These are phyloP conservation scores for Penicillium sp. DNA, from an alignment of 2,329 filamentous ascomycete species.

Conservation along the genomic window DNA sequence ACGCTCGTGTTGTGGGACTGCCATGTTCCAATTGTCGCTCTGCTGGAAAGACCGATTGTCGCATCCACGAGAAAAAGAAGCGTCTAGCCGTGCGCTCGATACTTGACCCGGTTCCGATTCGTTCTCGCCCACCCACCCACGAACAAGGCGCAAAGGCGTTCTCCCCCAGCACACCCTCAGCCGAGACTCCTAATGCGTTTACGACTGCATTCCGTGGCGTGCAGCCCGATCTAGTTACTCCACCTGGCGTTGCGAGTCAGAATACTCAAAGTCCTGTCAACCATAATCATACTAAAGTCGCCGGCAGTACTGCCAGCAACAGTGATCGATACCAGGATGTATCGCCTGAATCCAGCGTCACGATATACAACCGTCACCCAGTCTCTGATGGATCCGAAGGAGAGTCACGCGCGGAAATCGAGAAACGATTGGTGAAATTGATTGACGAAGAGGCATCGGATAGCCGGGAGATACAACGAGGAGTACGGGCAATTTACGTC, in stretches of 20 bases:
- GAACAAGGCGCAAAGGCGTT: constrained; percentile 30
- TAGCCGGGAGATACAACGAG: constrained; percentile 52
- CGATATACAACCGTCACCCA: constrained; percentile 31
- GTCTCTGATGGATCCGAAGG: constrained; percentile 40
- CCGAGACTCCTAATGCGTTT: constrained; percentile 31
- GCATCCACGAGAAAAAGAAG: constrained; percentile 58
- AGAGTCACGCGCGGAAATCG: constrained; percentile 47
- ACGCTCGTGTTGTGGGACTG: constrained; percentile 52
- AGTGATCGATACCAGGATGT: constrained; percentile 24
- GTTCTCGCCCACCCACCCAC: constrained; percentile 40
- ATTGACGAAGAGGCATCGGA: constrained; percentile 55
- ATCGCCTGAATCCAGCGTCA: constrained; percentile 25
- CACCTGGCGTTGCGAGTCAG: constrained; percentile 22
- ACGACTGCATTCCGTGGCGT: constrained; percentile 32
- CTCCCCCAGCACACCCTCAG: constrained; percentile 25
- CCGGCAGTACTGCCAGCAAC: constrained; percentile 6
- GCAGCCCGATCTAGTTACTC: constrained; percentile 24
- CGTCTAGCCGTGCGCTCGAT: constrained; percentile 48
- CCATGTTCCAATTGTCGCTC: constrained; percentile 56
- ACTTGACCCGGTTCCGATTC: constrained; percentile 54
- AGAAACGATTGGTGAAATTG: constrained; percentile 56
- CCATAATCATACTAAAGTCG: constrained; percentile 1
- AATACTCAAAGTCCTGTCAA: constrained; percentile 13
- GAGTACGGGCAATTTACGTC: constrained; percentile 59
- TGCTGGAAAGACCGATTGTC: constrained; percentile 50